Evolutionary conservation across 1,284 basidiomycete species (phyloP), one percentile per base, ranked within the genome.

Genomic region (Ganoderma resinaceum): DNA sequence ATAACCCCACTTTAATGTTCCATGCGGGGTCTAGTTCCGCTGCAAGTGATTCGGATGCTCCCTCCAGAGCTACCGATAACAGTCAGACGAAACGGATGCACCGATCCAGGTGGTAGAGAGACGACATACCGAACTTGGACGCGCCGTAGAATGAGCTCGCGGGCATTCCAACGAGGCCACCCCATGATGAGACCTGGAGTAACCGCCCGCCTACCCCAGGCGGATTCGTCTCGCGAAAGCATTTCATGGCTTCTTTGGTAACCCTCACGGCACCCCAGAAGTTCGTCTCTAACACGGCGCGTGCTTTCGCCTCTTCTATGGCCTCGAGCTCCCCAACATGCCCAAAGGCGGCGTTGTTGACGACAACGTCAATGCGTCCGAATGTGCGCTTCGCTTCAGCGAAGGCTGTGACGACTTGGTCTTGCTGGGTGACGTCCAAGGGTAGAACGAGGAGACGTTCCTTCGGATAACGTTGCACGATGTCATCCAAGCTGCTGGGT

Each of bases 321-420:
- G 8, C 43, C 20, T 49, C 43, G 23, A 49, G 70, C 69, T 83
- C 81, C 37, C 78, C 78, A 12, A 78, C 16, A 16, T 76, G 57
- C 1, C 57, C 68, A 49, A 62, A 72, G 3, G 74, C 82, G 1
- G 84, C 84, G 62, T 85, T 86, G 74, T 83, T 86, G 66, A 83
- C 77, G 8, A 85, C 80, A 31, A 85, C 79, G 62, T 85, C 83
- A 33, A 84, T 66, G 29, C 81, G 76, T 4, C 82, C 83, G 68
- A 84, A 85, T 31, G 72, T 67, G 0, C 68, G 68, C 42, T 77
- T 76, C 7, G 80, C 79, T 29, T 72, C 70, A 7, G 70, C 71
- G 62, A 86, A 85, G 2, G 82, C 83, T 2, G 55, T 69, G 9
- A 61, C 49, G n/a, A 82, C 76, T 37, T 80, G 75, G 8, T 65